These are phyloP conservation scores for Microbotryum scabiosae DNA, from an alignment of 1,284 basidiomycete genomes.

Conservation along the genomic window DNA sequence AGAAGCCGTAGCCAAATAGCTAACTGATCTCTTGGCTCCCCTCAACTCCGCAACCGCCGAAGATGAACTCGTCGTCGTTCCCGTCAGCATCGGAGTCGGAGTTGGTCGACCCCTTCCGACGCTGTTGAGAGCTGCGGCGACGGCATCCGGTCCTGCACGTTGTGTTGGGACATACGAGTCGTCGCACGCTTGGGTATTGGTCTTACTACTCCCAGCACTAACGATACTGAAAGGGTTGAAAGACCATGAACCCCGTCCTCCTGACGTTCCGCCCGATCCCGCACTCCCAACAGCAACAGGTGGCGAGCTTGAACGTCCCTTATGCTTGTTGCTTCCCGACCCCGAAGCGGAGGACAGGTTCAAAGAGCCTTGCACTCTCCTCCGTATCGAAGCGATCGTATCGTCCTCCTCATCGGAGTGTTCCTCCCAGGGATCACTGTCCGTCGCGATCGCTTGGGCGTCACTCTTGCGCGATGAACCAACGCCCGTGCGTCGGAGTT, in stretches of 20 bases:
- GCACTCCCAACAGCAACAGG: no score
- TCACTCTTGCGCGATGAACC: no score
- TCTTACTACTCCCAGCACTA: not conserved
- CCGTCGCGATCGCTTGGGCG: no score
- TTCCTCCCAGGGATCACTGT: no score
- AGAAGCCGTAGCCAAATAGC: slow-evolving; percentile 15
- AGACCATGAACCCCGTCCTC: not conserved
- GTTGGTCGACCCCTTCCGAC: not conserved
- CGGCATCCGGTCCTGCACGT: slow-evolving; percentile 11
- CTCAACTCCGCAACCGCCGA: not conserved
- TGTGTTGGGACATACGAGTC: not conserved
- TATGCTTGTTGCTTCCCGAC: no score
- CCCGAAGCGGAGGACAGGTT: no score
- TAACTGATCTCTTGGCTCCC: not conserved
- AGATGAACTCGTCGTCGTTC: not conserved
- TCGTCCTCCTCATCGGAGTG: no score
- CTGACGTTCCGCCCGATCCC: no score
- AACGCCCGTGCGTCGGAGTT: no score
- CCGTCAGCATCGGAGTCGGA: not conserved
- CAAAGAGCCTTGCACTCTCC: no score
- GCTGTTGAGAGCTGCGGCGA: slow-evolving; percentile 13
- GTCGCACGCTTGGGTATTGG: not conserved
- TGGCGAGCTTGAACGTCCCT: no score
- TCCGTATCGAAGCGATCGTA: no score
- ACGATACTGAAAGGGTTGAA: slow-evolving; percentile 14